These are phyloP conservation scores for Ganoderma lingzhi DNA, from an alignment of 1,284 basidiomycete genomes.

Conservation along the genomic window DNA sequence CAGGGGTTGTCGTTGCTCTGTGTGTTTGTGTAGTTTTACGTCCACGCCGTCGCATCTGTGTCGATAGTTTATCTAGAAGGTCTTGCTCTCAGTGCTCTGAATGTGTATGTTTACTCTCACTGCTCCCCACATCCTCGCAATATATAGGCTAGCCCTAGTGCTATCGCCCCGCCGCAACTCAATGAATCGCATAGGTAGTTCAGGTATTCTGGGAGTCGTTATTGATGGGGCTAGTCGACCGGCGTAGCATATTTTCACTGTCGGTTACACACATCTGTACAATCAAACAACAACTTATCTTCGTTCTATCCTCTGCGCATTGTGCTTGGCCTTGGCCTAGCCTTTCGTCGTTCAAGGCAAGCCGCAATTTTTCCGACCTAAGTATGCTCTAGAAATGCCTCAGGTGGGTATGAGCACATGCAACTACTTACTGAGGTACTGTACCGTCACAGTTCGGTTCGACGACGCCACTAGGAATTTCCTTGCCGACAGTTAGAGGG, in stretches of 20 bases:
- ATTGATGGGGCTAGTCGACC: background rate
- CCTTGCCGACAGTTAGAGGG: background rate
- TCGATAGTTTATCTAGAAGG: constrained; percentile 28
- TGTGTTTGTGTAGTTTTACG: constrained; percentile 1
- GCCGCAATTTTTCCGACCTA: background rate
- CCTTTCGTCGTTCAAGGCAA: background rate
- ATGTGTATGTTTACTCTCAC: constrained; percentile 24
- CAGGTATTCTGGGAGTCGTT: background rate
- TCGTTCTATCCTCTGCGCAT: background rate
- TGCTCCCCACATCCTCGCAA: constrained; percentile 1
- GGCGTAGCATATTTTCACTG: background rate
- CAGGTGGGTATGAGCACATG: background rate
- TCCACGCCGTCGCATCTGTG: constrained; percentile 18
- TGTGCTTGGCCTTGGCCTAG: background rate
- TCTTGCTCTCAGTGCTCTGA: constrained; percentile 30
- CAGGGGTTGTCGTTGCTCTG: background rate
- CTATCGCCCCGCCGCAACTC: background rate
- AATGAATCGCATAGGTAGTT: background rate
- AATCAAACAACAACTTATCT: background rate
- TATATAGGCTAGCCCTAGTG: background rate
- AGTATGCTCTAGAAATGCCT: background rate
- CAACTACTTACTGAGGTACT: background rate
- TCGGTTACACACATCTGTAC: background rate
- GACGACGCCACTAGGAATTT: background rate
- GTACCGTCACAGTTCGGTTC: background rate